Evolutionary conservation across 257 asterid species (phyloP).

Genomic region (Mentha longifolia): DNA sequence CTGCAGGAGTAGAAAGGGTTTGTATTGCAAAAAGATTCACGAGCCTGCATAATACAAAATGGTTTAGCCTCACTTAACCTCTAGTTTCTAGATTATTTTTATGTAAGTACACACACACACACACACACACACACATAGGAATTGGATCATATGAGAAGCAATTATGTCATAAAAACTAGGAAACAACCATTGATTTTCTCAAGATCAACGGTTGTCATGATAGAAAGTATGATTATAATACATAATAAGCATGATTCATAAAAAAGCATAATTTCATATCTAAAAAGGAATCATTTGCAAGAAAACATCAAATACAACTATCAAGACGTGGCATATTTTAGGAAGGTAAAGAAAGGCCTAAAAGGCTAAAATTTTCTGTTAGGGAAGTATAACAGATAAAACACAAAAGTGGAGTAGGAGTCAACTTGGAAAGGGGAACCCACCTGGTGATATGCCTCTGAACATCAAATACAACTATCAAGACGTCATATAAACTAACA

Average conservation of each 20-base stretch:
- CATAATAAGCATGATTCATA: too few relatives aligned
- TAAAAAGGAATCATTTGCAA: too few relatives aligned
- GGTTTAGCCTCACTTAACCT: constrained; percentile 18
- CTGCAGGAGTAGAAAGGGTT: background rate
- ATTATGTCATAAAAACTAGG: too few relatives aligned
- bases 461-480: constrained; percentile 90
- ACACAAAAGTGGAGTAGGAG: constrained; percentile 27
- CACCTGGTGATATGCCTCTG: constrained; percentile 93
- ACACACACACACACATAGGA: background rate
- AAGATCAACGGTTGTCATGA: too few relatives aligned
- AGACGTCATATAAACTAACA: constrained; percentile 70
- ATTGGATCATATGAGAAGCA: background rate
- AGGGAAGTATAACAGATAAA: constrained; percentile 37
- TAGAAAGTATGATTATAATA: too few relatives aligned
- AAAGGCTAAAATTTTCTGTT: background rate
- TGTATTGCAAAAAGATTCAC: constrained; percentile 6
- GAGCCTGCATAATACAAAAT: background rate
- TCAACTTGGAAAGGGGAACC: constrained; percentile 29
- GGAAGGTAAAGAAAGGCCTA: background rate
- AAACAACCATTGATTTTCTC: too few relatives aligned
- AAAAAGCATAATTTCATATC: too few relatives aligned
- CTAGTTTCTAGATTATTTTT: constrained; percentile 10
- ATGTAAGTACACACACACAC: too few relatives aligned
- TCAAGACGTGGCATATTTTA: background rate
- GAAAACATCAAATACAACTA: too few relatives aligned